Percentiles rank a stretch among this genome's conserved stretches.
Evolutionary conservation across 305 asterid species (phyloP).

Genomic region (Solanum hybrid): DNA sequence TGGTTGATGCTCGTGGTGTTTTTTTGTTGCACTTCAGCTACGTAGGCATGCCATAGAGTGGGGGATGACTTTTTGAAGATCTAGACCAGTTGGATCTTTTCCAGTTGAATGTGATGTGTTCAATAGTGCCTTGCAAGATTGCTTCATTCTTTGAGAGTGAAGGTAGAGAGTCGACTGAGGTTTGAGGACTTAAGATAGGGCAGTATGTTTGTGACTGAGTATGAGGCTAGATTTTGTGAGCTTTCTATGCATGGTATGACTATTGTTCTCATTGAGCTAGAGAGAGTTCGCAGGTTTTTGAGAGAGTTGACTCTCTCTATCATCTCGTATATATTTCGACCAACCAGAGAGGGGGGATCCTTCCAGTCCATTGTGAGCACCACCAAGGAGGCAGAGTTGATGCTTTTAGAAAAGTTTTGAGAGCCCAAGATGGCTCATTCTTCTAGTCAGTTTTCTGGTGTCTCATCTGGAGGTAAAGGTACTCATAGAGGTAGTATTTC

Average conservation of each 20-base stretch:
- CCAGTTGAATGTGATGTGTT: neutral
- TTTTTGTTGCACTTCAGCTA: neutral
- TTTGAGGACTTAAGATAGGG: neutral
- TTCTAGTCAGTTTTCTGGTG: neutral
- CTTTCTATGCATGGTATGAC: neutral
- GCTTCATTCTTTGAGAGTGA: neutral
- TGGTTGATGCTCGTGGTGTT: neutral
- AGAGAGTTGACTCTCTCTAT: neutral
- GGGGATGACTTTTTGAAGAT: neutral
- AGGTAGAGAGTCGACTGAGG: neutral
- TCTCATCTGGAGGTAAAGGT: neutral
- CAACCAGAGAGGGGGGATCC: neutral
- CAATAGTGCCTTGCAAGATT: neutral
- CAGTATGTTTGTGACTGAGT: neutral
- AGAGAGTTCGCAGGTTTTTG: neutral
- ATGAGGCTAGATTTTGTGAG: neutral
- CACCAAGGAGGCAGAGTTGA: neutral
- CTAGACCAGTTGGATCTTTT: neutral
- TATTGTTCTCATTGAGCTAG: neutral
- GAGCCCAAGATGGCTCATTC: neutral
- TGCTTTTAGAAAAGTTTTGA: neutral
- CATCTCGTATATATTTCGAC: neutral
- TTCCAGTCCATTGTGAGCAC: neutral
- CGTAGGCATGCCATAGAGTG: neutral
- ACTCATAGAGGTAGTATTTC: neutral